Base-by-base conservation (phyloP, 305 asterid species). In the Solanum hybrid region DNA sequence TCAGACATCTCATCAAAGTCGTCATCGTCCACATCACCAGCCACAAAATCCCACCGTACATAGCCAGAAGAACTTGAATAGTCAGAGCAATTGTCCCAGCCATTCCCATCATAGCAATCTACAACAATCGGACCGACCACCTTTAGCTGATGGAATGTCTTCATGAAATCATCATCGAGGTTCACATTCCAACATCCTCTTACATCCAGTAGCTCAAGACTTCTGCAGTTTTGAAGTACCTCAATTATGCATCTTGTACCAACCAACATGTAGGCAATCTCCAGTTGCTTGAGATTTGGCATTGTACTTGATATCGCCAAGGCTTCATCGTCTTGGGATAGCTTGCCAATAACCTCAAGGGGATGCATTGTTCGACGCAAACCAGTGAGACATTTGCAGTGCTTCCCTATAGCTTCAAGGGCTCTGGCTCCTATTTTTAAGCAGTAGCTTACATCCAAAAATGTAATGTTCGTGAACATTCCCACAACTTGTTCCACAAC, bases 161-260 rank as follows among this genome's bases (percentile, higher is more conserved):
- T 94, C 91, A 95, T 27, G 37, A 94, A 92, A 85, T 91, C 90
- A 22, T 93, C 95, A 2, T 97, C 97, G 79, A 97, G 87, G 37
- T 94, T 90, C 84, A 97, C 99, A 14, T 93, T 86, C 98, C 98
- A 96, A 87, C 99, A 97, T 2, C 99, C 99, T 2, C 98, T 93
- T 1, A 97, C 89, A 27, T 97, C 99, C 4, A 97, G 92, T 16
- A 94, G 80, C 91, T 97, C 98, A 13, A 96, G 98, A 17, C 91
- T 16, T 76, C 87, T 91, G 93, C 98, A 97, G 22, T 90, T 94
- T n/a, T 91, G 88, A 10, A 97, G 90, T 51, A 97, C 93, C 93
- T 96, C 92, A 3, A 94, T 38, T 11, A 94, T 84, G 36, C 98
- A 91, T 4, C 71, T 85, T 5, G 99, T 97, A 36, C 86, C 88